Conservation (phyloP, 768 basidiomycete genomes). For the Trametopsis cervina region DNA sequence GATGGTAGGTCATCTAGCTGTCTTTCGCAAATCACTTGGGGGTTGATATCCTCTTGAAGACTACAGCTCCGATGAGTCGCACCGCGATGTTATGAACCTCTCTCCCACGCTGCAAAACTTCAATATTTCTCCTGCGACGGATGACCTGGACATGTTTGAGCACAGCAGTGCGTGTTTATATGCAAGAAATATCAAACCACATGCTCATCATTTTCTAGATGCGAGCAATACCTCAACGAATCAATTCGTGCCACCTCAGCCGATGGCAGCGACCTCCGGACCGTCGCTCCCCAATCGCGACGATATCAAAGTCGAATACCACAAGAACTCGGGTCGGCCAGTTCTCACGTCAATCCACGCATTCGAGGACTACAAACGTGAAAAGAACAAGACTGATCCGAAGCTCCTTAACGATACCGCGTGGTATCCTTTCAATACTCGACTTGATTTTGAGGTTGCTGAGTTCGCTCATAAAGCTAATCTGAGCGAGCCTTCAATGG, state of each 20-base stretch:
- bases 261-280: background rate
- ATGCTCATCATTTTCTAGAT: too few species aligned
- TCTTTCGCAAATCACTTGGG: too few species aligned
- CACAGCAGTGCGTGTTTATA: too few species aligned
- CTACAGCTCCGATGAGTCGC: too few species aligned
- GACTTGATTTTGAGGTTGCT: constrained; percentile 14
- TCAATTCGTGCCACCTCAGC: background rate
- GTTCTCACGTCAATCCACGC: background rate
- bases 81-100: too few species aligned
- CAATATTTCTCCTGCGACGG: too few species aligned
- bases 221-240: too few species aligned
- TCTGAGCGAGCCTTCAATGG: background rate
- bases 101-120: too few species aligned
- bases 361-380: background rate
- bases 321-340: background rate
- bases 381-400: background rate
- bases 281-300: background rate
- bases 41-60: too few species aligned
- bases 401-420: background rate
- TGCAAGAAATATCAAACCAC: too few species aligned
- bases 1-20: too few species aligned
- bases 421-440: constrained; percentile 4
- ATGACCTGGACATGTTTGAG: too few species aligned
- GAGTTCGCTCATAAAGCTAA: background rate
- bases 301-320: background rate